A percentile compares a stretch with the other conserved stretches of the same genome.
These are phyloP conservation scores for Sporothrix variecibatus DNA, from an alignment of 2,329 filamentous ascomycete genomes.

Conservation along the genomic window DNA sequence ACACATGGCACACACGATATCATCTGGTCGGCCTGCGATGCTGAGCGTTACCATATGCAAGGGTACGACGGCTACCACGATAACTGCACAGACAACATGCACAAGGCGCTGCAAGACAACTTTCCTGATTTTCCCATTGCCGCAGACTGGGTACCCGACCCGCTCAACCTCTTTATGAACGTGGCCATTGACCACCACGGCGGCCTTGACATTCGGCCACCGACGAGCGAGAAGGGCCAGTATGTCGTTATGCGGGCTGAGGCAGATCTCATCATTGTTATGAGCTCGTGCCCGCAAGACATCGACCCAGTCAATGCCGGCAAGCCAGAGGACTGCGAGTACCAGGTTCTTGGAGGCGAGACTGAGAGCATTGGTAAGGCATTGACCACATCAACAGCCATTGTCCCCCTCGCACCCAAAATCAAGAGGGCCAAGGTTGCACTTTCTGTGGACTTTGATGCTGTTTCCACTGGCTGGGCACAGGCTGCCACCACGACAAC, in stretches of 20 bases:
- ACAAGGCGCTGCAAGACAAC: constrained; percentile 36
- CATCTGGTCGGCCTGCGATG: constrained; percentile 45
- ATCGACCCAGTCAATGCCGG: constrained; percentile 42
- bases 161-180: constrained; percentile 50
- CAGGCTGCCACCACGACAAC: constrained; percentile 51
- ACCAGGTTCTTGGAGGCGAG: constrained; percentile 15
- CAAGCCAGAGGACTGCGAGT: constrained; percentile 41
- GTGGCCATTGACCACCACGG: constrained; percentile 41
- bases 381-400: not conserved
- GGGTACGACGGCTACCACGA: constrained; percentile 43
- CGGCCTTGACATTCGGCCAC: constrained; percentile 37
- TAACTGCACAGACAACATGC: constrained; percentile 45
- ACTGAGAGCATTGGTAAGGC: not conserved
- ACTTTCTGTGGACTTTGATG: constrained; percentile 53
- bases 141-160: constrained; percentile 42
- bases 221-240: constrained; percentile 40
- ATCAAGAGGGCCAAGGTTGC: constrained; percentile 33
- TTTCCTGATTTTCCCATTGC: constrained; percentile 35
- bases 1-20: constrained; percentile 44
- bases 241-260: constrained; percentile 41
- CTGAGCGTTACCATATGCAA: constrained; percentile 42
- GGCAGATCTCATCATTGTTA: constrained; percentile 42
- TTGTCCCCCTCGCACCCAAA: not conserved
- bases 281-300: constrained; percentile 48
- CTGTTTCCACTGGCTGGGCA: constrained; percentile 57